Conservation (phyloP, 2,329 filamentous ascomycete species). For the Paecilomyces formosus region DNA sequence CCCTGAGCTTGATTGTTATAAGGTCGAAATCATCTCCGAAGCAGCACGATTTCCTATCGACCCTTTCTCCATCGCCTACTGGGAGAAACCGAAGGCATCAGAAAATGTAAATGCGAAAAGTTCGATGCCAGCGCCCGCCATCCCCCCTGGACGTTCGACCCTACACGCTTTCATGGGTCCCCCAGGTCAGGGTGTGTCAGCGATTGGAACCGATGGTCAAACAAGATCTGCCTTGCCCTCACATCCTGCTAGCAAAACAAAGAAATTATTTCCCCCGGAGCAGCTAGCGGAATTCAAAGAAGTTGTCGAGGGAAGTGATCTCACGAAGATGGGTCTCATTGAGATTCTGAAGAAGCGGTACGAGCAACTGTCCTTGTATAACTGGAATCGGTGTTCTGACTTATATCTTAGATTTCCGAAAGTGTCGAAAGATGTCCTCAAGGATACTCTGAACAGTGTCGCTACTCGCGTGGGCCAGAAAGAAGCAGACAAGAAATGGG, state of each 20-base stretch:
- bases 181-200: slow-evolving; percentile 11
- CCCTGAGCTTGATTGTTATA: slow-evolving; percentile 51
- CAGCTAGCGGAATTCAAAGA: slow-evolving; percentile 61
- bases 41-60: slow-evolving; percentile 58
- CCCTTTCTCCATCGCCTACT: slow-evolving; percentile 77
- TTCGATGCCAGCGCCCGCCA: background rate
- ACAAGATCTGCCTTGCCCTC: slow-evolving; percentile 4
- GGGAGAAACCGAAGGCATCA: slow-evolving; percentile 42
- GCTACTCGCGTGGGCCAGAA: slow-evolving; percentile 58
- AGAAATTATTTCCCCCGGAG: slow-evolving; percentile 49
- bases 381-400: background rate
- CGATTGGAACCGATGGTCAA: slow-evolving; percentile 2
- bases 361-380: slow-evolving; percentile 9
- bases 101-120: slow-evolving; percentile 13
- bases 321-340: slow-evolving; percentile 67
- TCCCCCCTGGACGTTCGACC: slow-evolving; percentile 6
- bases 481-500: slow-evolving; percentile 60
- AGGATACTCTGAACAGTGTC: slow-evolving; percentile 59
- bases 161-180: slow-evolving; percentile 15
- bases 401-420: slow-evolving; percentile 53
- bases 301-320: slow-evolving; percentile 60
- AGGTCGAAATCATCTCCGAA: slow-evolving; percentile 65
- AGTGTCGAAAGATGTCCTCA: slow-evolving; percentile 62
- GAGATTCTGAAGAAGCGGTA: slow-evolving; percentile 66
- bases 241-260: slow-evolving; percentile 16